Conservation (phyloP, 495 filamentous ascomycete species). For the Penicillium angulare region DNA sequence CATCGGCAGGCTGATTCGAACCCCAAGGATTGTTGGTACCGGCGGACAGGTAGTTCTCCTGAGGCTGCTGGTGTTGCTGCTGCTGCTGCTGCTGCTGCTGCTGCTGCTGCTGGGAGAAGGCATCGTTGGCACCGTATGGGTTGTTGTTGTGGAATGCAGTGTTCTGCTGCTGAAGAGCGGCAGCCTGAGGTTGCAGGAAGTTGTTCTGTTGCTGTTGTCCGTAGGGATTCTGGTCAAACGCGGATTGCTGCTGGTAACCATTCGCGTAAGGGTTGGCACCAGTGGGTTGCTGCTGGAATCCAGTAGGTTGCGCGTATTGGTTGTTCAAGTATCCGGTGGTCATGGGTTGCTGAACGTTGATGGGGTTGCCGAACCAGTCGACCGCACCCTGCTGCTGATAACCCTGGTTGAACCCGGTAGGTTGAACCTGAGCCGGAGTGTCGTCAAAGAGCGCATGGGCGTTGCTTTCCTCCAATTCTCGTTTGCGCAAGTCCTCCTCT, state of each 20-base stretch:
- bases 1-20: conserved; percentile 40
- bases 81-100: conserved; percentile 52
- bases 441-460: conserved; percentile 86
- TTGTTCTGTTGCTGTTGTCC: conserved; percentile 36
- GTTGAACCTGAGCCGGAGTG: conserved; percentile 69
- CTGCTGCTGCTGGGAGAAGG: conserved; percentile 46
- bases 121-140: conserved; percentile 56
- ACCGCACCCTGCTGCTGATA: conserved; percentile 95
- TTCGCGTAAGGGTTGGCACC: conserved; percentile 69
- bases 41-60: conserved; percentile 60
- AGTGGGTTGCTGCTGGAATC: conserved; percentile 61
- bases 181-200: conserved; percentile 48
- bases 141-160: conserved; percentile 69
- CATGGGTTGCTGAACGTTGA: conserved; percentile 70
- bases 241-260: conserved; percentile 63
- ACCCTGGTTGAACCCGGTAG: conserved; percentile 88
- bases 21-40: conserved; percentile 84
- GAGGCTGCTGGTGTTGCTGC: conserved; percentile 56
- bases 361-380: conserved; percentile 94
- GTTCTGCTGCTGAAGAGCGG: conserved; percentile 65
- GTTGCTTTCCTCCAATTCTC: conserved; percentile 88
- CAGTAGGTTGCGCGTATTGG: conserved; percentile 73
- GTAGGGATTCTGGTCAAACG: conserved; percentile 1
- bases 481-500: conserved; percentile 83
- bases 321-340: conserved; percentile 83